These are phyloP conservation scores for Babjeviella inositovora DNA, from an alignment of 805 yeast genomes.

Conservation along the genomic window DNA sequence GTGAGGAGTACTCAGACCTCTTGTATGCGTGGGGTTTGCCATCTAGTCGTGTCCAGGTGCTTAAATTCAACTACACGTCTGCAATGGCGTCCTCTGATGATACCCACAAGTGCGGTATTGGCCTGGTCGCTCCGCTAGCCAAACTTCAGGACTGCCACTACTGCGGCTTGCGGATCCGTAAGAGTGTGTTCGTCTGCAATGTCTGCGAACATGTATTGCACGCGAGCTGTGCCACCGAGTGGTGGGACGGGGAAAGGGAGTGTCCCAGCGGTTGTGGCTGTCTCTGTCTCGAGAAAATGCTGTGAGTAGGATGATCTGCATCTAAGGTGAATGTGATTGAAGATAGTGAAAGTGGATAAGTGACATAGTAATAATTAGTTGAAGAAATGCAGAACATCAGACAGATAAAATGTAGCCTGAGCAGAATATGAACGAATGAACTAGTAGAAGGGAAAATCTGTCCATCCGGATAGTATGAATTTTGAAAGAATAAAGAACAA, in stretches of 20 bases:
- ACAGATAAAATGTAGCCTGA: too few species aligned
- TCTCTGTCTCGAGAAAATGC: conserved; percentile 25
- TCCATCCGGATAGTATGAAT: too few species aligned
- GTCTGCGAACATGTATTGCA: conserved; percentile 72
- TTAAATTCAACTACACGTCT: conserved; percentile 44
- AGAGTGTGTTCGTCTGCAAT: conserved; percentile 51
- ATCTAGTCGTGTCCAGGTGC: conserved; percentile 59
- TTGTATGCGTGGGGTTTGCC: conserved; percentile 76
- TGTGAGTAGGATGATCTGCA: too few species aligned
- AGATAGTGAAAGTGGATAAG: too few species aligned
- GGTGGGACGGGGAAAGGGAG: conserved; percentile 52
- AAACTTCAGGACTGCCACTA: conserved; percentile 34
- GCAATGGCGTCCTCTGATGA: conserved; percentile 4
- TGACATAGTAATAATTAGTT: too few species aligned
- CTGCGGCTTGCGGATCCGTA: conserved; percentile 46
- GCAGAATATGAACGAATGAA: too few species aligned
- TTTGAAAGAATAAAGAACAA: too few species aligned
- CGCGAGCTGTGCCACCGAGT: conserved; percentile 57
- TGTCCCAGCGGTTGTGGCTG: conserved; percentile 89
- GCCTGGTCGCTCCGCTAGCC: conserved; percentile 6
- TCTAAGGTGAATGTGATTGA: too few species aligned
- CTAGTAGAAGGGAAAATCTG: too few species aligned
- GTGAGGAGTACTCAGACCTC: conserved; percentile 65
- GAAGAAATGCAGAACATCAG: too few species aligned
- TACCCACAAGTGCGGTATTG: conserved; percentile 10